Evolutionary conservation across 2,329 filamentous ascomycete genomes (phyloP).

Genomic region (Aureobasidium sp.): DNA sequence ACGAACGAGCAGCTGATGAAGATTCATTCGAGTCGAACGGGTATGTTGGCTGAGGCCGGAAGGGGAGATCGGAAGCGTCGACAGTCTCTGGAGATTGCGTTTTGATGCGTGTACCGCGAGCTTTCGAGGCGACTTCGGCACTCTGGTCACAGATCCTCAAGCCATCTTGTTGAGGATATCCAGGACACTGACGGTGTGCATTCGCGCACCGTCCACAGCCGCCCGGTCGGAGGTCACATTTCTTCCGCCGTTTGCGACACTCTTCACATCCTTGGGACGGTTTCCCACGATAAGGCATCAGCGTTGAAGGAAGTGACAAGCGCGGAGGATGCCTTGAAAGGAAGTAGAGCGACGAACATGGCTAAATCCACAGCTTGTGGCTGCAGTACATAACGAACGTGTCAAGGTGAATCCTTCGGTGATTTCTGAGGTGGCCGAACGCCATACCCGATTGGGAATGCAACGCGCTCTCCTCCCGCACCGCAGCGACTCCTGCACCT

Average conservation of each 20-base stretch:
- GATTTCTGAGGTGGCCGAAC: neutral
- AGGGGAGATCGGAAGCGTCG: neutral
- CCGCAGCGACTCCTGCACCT: neutral
- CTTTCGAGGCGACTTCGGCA: neutral
- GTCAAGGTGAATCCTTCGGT: slow-evolving; percentile 1
- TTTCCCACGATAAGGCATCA: slow-evolving; percentile 4
- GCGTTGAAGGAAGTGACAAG: neutral
- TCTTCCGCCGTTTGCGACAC: slow-evolving; percentile 5
- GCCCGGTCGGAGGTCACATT: neutral
- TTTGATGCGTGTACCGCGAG: neutral
- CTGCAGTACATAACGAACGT: neutral
- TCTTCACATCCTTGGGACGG: neutral
- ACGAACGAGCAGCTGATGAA: neutral
- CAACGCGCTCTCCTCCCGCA: neutral
- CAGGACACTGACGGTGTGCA: neutral
- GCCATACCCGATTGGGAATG: neutral
- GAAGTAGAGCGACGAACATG: neutral
- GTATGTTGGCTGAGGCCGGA: neutral
- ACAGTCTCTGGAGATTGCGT: neutral
- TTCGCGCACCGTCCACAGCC: neutral
- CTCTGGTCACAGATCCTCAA: slow-evolving; percentile 3
- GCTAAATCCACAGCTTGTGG: neutral
- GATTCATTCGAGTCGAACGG: neutral
- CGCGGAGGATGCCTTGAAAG: neutral
- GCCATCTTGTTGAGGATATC: neutral